Evolutionary conservation across 768 basidiomycete genomes (phyloP).

Genomic region (Cyclocybe aegerita): DNA sequence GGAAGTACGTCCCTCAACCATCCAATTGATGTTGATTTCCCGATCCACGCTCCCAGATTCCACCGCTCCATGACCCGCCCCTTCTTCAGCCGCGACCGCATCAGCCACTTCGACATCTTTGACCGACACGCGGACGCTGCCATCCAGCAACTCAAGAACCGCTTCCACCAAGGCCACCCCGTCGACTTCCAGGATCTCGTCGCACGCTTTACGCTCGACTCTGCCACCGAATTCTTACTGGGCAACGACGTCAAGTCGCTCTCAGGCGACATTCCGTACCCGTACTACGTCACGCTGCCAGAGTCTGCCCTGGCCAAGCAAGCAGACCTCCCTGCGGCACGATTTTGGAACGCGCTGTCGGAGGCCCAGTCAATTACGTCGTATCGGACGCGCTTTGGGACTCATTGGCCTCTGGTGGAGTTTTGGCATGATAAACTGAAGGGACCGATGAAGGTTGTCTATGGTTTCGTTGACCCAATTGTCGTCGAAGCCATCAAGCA

Average conservation of each 20-base stretch:
- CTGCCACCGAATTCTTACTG: constrained; percentile 57
- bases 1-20: constrained; percentile 46
- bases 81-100: constrained; percentile 61
- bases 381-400: constrained; percentile 33
- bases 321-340: constrained; percentile 23
- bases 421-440: constrained; percentile 41
- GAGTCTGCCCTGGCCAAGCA: constrained; percentile 12
- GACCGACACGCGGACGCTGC: constrained; percentile 52
- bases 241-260: constrained; percentile 41
- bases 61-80: constrained; percentile 68
- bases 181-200: constrained; percentile 59
- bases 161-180: constrained; percentile 44
- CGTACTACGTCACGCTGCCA: constrained; percentile 14
- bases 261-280: constrained; percentile 16
- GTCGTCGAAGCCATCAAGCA: constrained; percentile 36
- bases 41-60: constrained; percentile 34
- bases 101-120: constrained; percentile 63
- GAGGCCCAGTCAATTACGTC: constrained; percentile 32
- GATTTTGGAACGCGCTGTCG: constrained; percentile 31
- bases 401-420: constrained; percentile 44
- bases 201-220: constrained; percentile 59
- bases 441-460: constrained; percentile 38
- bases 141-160: constrained; percentile 40
- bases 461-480: constrained; percentile 49
- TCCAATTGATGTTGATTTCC: neutral